These are phyloP conservation scores for Curvularia spicifera DNA, from an alignment of 2,329 filamentous ascomycete species.

Conservation along the genomic window DNA sequence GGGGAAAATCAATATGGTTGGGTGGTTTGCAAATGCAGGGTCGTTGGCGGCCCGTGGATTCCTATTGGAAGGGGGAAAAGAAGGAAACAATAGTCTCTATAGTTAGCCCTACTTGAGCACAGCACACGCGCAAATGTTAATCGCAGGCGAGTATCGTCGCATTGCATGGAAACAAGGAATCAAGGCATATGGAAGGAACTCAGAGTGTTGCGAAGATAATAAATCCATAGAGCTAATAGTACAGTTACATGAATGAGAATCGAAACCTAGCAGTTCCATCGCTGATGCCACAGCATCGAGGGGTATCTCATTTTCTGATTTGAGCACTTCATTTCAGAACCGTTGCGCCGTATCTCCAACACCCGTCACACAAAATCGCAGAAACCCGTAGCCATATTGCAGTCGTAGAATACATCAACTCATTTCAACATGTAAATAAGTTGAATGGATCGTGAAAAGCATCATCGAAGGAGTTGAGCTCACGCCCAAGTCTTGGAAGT, in stretches of 20 bases:
- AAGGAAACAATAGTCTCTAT: neutral
- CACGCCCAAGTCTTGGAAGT: conserved; percentile 41
- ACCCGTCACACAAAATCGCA: conserved; percentile 11
- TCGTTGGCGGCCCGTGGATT: neutral
- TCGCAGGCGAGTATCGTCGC: neutral
- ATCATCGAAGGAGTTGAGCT: neutral
- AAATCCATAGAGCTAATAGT: conserved; percentile 8
- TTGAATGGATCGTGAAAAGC: neutral
- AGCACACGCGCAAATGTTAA: neutral
- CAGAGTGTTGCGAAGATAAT: neutral
- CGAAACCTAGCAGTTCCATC: conserved; percentile 14
- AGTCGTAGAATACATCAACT: neutral
- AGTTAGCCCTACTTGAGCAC: neutral
- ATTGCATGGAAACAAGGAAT: neutral
- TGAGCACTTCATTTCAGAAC: conserved; percentile 43
- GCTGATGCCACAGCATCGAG: conserved; percentile 13
- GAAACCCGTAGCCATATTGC: neutral
- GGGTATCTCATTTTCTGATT: conserved; percentile 36
- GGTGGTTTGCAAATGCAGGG: neutral
- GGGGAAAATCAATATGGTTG: conserved; percentile 2
- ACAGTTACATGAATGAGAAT: conserved; percentile 8
- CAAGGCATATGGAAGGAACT: neutral
- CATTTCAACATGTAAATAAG: neutral
- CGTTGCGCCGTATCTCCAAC: conserved; percentile 21
- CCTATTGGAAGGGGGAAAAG: neutral